Conservation (phyloP, 805 yeast species). For the Wickerhamiella cacticola region DNA sequence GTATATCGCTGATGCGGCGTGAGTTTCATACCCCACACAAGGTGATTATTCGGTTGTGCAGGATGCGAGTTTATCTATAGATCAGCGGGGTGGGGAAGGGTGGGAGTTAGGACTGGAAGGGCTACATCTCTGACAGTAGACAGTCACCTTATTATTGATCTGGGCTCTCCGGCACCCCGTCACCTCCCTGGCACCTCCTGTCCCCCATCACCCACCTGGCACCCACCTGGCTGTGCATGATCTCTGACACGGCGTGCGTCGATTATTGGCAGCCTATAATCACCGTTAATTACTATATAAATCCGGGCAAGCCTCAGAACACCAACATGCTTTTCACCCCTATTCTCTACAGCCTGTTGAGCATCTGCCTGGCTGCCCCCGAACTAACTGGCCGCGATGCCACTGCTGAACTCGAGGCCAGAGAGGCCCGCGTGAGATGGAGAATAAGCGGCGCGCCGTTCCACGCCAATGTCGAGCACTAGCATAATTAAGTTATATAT, state of each 20-base stretch:
- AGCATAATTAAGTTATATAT: neutral
- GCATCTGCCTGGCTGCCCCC: neutral
- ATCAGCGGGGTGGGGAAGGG: no score
- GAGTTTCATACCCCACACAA: no score
- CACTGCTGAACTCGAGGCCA: neutral
- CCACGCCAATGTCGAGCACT: neutral
- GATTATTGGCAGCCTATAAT: neutral
- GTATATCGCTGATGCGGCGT: no score
- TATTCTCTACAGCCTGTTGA: neutral
- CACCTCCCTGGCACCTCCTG: no score
- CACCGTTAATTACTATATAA: neutral
- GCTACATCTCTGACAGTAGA: no score
- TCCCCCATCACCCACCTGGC: no score
- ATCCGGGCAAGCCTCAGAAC: neutral
- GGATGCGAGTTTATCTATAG: no score
- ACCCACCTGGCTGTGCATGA: no score
- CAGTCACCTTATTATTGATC: no score
- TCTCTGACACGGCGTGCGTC: neutral
- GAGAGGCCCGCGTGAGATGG: neutral
- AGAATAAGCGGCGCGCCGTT: neutral
- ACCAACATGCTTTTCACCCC: neutral
- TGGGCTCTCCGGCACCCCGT: no score
- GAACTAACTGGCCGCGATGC: neutral
- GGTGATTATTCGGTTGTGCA: no score
- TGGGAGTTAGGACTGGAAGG: no score